Percentiles rank a stretch among this genome's conserved stretches.
These are phyloP conservation scores for Metschnikowia shivogae DNA, from an alignment of 805 yeast species.

Conservation along the genomic window DNA sequence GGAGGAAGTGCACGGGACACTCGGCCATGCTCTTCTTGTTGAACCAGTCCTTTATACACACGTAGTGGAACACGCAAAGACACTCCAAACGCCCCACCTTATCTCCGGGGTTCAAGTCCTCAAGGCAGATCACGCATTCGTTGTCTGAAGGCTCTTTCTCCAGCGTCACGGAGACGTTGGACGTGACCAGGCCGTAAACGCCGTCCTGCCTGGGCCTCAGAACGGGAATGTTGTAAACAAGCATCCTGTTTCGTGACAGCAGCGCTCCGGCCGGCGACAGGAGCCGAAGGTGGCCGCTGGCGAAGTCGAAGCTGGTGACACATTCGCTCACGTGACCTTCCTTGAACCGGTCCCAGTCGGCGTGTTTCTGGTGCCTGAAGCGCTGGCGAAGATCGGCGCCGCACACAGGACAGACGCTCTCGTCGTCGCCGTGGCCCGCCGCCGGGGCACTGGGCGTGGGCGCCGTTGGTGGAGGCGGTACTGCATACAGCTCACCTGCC, in stretches of 20 bases:
- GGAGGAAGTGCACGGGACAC: slow-evolving; percentile 73
- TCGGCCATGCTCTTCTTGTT: slow-evolving; percentile 77
- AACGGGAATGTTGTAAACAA: slow-evolving; percentile 61
- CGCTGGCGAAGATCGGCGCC: slow-evolving; percentile 26
- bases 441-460: slow-evolving; percentile 4
- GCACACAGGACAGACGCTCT: slow-evolving; percentile 42
- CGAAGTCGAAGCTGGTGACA: slow-evolving; percentile 64
- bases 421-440: slow-evolving; percentile 26
- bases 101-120: slow-evolving; percentile 80
- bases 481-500: too few relatives aligned
- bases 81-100: slow-evolving; percentile 92
- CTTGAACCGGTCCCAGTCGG: slow-evolving; percentile 36
- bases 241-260: slow-evolving; percentile 68
- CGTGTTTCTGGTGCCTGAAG: slow-evolving; percentile 16
- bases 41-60: slow-evolving; percentile 91
- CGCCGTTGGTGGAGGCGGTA: slow-evolving; percentile 14
- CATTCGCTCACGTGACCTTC: slow-evolving; percentile 74
- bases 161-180: slow-evolving; percentile 7
- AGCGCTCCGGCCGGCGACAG: slow-evolving; percentile 22
- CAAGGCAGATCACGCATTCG: slow-evolving; percentile 94
- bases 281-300: slow-evolving; percentile 49
- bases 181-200: slow-evolving; percentile 13
- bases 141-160: slow-evolving; percentile 37
- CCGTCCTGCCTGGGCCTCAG: slow-evolving; percentile 36
- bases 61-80: slow-evolving; percentile 87